Percentiles rank a stretch among this genome's conserved stretches.
phyloP scores from a whole-genome alignment of 2,329 filamentous ascomycete species.

The Didymella exigua region DNA sequence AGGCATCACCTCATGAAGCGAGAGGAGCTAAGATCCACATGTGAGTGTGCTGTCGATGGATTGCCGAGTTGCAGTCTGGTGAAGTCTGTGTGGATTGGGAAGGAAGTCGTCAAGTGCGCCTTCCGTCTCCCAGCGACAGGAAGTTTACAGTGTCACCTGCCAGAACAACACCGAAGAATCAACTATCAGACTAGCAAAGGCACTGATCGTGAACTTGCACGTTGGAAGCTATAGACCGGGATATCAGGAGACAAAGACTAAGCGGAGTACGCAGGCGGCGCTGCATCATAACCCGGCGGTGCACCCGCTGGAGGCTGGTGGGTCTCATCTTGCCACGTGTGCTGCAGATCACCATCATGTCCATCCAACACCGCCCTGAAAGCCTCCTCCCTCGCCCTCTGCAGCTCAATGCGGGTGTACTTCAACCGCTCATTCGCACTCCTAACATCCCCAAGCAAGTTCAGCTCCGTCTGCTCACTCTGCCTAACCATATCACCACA shows the following conservation, averaged over 20 bases:
- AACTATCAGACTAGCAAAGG: no score
- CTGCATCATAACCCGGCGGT: slow-evolving; percentile 4
- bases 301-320: slow-evolving; percentile 2
- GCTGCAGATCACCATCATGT: neutral
- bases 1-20: no score
- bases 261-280: slow-evolving; percentile 10
- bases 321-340: neutral
- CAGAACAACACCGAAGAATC: no score
- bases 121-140: no score
- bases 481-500: slow-evolving; percentile 45
- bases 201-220: no score
- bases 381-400: slow-evolving; percentile 53
- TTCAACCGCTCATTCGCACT: slow-evolving; percentile 42
- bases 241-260: neutral
- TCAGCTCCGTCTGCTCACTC: slow-evolving; percentile 38
- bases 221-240: neutral
- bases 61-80: no score
- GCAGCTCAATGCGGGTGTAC: slow-evolving; percentile 47
- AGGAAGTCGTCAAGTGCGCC: no score
- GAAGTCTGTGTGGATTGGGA: no score
- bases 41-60: no score
- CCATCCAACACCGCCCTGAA: slow-evolving; percentile 44
- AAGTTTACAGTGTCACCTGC: no score
- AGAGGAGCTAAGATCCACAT: no score
- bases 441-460: slow-evolving; percentile 30